Evolutionary conservation across 2,329 filamentous ascomycete genomes (phyloP).

Genomic region (Pseudogymnoascus sp.): DNA sequence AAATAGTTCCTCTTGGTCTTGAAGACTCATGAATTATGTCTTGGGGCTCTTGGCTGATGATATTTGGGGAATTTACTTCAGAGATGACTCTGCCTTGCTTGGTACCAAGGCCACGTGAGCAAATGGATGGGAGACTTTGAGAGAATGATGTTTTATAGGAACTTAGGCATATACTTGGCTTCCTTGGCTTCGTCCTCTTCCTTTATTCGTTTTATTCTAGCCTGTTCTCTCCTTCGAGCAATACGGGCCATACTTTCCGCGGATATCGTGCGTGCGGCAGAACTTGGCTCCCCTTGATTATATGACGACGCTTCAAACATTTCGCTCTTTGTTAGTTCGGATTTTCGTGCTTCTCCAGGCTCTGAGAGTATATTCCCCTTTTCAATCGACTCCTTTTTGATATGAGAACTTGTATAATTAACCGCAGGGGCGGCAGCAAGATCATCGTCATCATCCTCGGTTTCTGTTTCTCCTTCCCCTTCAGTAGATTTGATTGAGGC

Average conservation of each 20-base stretch:
- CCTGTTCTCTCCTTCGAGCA: slow-evolving; percentile 13
- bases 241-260: neutral
- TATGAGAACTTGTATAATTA: neutral
- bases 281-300: neutral
- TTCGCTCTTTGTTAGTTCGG: slow-evolving; percentile 17
- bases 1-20: neutral
- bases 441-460: slow-evolving; percentile 22
- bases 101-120: neutral
- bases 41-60: neutral
- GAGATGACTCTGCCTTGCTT: neutral
- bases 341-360: slow-evolving; percentile 19
- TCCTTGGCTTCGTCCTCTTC: slow-evolving; percentile 17
- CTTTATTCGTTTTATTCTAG: slow-evolving; percentile 15
- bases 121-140: neutral
- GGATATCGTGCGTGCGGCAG: neutral
- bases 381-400: neutral
- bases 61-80: slow-evolving; percentile 9
- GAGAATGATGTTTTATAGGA: neutral
- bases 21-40: slow-evolving; percentile 1
- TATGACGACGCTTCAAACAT: neutral
- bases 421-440: slow-evolving; percentile 17
- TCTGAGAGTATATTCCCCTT: neutral
- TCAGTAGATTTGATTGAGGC: neutral
- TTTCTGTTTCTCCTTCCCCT: slow-evolving; percentile 12
- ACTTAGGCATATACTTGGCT: slow-evolving; percentile 11